Evolutionary conservation across 257 asterid genomes (phyloP), one percentile per base, ranked within the genome.

Genomic region (Cruciata laevipes): DNA sequence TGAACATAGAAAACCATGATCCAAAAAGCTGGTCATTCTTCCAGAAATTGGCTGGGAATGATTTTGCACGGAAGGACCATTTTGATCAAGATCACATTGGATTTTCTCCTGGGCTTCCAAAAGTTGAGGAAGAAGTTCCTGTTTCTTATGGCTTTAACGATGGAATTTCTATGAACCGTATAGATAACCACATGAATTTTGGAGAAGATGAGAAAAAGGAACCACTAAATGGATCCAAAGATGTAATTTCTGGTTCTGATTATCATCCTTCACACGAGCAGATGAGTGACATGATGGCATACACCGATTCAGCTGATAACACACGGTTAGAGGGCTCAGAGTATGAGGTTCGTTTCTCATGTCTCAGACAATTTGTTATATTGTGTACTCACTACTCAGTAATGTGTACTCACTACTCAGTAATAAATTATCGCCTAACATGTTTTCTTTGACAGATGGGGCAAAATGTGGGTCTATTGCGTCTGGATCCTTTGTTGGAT

Each of bases 1-100:
- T 92, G 79, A 92, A 92, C 80, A 73, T 87, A 58, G 90, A 87
- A 75, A 92, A 89, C 76, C 93, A 86, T 67, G 98, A 92, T 12
- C 98, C 98, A 30, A 77, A 89, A 74, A 90, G 77, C 75, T 92
- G 98, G 98, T 92, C 98, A 66, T 92, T 84, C 86, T 92, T 92
- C 80, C 89, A 87, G 80, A 86, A 88, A 73, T 79, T 89, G 83
- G 96, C 93, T 32, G 95, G 97, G 69, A 90, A 87, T 80, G 93
- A 79, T 71, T 89, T 92, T 81, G 61, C 86, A 32, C 81, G 85
- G 78, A 92, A 83, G 67, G 95, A 89, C 74, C 83, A 95, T 73
- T 89, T 92, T 38, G 98, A 89, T 77, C 97, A 92, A 81, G 97
- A 92, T 76, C 95, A 89, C 66, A 78, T 84, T 59, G 79, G 84